These are phyloP conservation scores for Xylaria hypoxylon DNA, from an alignment of 2,329 filamentous ascomycete species.

Conservation along the genomic window DNA sequence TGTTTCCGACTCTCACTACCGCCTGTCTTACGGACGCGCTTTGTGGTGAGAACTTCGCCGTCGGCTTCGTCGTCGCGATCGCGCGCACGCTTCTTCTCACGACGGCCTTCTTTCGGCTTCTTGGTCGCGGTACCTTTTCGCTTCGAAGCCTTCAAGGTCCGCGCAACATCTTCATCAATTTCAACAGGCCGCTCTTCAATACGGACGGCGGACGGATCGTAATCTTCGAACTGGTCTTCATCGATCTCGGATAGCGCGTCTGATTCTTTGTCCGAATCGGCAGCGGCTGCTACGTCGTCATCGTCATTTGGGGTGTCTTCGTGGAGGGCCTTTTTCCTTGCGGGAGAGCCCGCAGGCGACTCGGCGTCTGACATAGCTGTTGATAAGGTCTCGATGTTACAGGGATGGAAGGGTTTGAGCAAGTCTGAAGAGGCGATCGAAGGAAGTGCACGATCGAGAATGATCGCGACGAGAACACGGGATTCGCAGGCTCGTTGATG, in stretches of 20 bases:
- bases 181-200: conserved; percentile 73
- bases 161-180: conserved; percentile 74
- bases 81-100: conserved; percentile 73
- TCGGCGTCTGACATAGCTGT: conserved; percentile 59
- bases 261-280: conserved; percentile 66
- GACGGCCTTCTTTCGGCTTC: conserved; percentile 80
- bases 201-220: conserved; percentile 72
- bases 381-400: background rate
- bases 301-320: conserved; percentile 47
- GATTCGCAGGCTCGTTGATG: background rate
- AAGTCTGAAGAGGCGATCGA: background rate
- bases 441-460: background rate
- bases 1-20: conserved; percentile 58
- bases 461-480: background rate
- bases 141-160: conserved; percentile 73
- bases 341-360: conserved; percentile 56
- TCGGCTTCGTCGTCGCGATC: conserved; percentile 64
- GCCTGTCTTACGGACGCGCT: conserved; percentile 59
- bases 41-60: conserved; percentile 58
- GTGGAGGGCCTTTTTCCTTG: conserved; percentile 45
- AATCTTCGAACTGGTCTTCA: conserved; percentile 76
- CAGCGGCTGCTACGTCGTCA: conserved; percentile 51
- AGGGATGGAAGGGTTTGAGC: background rate
- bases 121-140: conserved; percentile 73
- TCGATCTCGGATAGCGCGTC: conserved; percentile 75